Conservation (phyloP, 768 basidiomycete species). For the Amyloporia xantha region DNA sequence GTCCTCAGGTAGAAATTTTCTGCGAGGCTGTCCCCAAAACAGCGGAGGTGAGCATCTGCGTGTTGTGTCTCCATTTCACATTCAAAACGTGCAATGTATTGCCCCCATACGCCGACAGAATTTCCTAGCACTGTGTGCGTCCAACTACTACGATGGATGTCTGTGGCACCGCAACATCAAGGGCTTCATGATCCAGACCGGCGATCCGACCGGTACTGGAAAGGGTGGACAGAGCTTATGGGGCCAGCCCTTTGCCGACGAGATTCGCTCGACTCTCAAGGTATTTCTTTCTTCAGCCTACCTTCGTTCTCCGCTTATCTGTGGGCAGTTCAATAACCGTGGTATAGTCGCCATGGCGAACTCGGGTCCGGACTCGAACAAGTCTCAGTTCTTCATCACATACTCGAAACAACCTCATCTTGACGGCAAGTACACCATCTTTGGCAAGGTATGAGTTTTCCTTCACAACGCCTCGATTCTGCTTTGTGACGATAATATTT, state of each 20-base stretch:
- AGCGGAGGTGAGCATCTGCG: constrained; percentile 61
- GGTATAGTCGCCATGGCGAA: constrained; percentile 99
- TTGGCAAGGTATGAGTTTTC: constrained; percentile 52
- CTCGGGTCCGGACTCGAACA: constrained; percentile 90
- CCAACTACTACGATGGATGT: constrained; percentile 77
- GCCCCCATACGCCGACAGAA: constrained; percentile 59
- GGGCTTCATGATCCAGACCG: constrained; percentile 93
- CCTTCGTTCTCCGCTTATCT: neutral
- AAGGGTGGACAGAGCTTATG: constrained; percentile 98
- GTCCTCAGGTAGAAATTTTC: constrained; percentile 95
- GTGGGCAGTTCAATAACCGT: constrained; percentile 79
- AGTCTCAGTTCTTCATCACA: constrained; percentile 84
- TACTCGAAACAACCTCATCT: constrained; percentile 92
- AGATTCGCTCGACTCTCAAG: constrained; percentile 91
- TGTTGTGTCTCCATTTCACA: constrained; percentile 1
- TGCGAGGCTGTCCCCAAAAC: constrained; percentile 95
- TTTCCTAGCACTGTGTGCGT: constrained; percentile 90
- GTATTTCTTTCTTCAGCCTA: constrained; percentile 30
- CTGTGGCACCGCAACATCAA: constrained; percentile 94
- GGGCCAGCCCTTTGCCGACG: constrained; percentile 88
- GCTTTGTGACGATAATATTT: neutral
- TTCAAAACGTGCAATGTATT: neutral
- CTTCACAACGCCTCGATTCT: too few species aligned
- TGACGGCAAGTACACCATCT: constrained; percentile 91
- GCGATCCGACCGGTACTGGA: constrained; percentile 83